Conservation (phyloP, 148 eudicot genomes). For the Vaccinium vitisidaea region DNA sequence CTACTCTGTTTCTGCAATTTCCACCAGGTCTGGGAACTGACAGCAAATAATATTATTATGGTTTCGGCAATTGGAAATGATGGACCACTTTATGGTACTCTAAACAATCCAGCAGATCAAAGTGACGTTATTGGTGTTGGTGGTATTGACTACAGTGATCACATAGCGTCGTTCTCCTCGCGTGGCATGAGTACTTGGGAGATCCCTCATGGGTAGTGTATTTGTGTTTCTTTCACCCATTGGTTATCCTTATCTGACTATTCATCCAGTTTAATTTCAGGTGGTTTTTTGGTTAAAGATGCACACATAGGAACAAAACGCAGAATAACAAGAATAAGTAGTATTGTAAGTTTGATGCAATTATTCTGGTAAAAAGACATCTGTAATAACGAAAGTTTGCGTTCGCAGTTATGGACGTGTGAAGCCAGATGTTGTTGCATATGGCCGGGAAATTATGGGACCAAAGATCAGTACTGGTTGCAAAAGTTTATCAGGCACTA, state of each 20-base stretch:
- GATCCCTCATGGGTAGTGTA: constrained; percentile 91
- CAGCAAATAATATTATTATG: constrained; percentile 96
- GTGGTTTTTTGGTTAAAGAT: not conserved
- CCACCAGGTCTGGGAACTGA: constrained; percentile 92
- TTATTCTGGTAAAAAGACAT: constrained; percentile 6
- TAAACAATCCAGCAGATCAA: constrained; percentile 98
- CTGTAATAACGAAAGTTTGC: constrained; percentile 18
- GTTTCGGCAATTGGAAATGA: constrained; percentile 99
- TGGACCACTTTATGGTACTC: constrained; percentile 96
- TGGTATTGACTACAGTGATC: constrained; percentile 94
- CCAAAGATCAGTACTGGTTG: constrained; percentile 98
- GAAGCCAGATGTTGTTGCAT: constrained; percentile 97
- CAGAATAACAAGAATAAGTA: not conserved
- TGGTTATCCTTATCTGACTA: not conserved
- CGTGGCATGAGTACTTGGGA: constrained; percentile 99
- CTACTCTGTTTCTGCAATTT: constrained; percentile 6
- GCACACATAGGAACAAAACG: not conserved
- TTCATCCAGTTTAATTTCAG: constrained; percentile 1
- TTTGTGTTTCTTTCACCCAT: constrained; percentile 5
- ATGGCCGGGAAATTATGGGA: constrained; percentile 97
- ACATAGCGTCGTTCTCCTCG: constrained; percentile 96
- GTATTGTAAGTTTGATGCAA: not conserved
- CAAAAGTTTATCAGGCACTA: constrained; percentile 93
- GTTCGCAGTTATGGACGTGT: constrained; percentile 89
- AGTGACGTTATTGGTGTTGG: constrained; percentile 99